Evolutionary conservation across 148 eudicot genomes (phyloP), one percentile per base, ranked within the genome.

Genomic region (Cornus florida): DNA sequence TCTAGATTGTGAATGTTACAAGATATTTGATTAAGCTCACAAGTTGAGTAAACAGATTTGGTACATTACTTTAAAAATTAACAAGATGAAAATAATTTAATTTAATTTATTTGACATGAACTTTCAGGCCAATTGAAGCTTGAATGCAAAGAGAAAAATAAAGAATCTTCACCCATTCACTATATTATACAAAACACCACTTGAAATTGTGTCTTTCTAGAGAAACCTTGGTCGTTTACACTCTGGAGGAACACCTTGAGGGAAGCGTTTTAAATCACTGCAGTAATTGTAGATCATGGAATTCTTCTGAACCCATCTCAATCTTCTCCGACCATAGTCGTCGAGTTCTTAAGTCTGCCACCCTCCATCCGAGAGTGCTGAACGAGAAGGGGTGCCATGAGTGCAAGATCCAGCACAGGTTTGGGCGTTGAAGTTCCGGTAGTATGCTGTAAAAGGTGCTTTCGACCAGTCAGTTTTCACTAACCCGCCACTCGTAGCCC

Each of bases 281-380:
- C 93, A 90, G n/a, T 90, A 90, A 62, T 90, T 83, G 76, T 90
- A 90, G 39, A 88, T 76, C 91, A 84, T 88, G 70, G 56, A 83
- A 69, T 86, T 67, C 69, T 80, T 79, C 50, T 88, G 93, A 50
- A 79, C 91, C 91, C 91, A 90, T 72, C 86, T 83, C 60, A 88
- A 62, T 43, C 88, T 73, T 59, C 74, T 78, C 41, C 86, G 56
- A n/a, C 86, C 78, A 53, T 53, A 9, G 0, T 82, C 83, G 50
- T 86, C 86, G 11, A 90, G 89, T 41, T 86, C 87, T 20, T 90
- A 89, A 69, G 13, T 76, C 67, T 83, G 81, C 90, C 88, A 87
- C 0, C 75, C 59, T 6, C 82, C 81, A 17, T 73, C 72, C 0
- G 76, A 46, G 10, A 7, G 1, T 2, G 5, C 5, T 5, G 81